phyloP scores from a whole-genome alignment of 2,329 filamentous ascomycete genomes.

The Pseudofabraea citricarpa region DNA sequence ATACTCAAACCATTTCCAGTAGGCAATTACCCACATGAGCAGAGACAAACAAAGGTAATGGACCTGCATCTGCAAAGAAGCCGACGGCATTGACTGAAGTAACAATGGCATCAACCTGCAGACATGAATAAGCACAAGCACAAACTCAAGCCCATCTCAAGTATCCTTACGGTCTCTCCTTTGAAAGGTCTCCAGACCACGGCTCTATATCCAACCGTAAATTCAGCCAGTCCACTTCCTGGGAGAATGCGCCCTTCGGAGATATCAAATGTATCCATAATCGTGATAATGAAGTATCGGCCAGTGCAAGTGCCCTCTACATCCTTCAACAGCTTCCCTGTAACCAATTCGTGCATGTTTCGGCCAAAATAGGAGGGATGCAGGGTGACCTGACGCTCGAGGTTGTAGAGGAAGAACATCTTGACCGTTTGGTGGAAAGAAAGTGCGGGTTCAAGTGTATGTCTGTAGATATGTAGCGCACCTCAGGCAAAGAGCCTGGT shows the following conservation, averaged over 20 bases:
- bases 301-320: constrained; percentile 95
- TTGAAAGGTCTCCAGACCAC: constrained; percentile 98
- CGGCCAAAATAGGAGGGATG: constrained; percentile 97
- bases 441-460: neutral
- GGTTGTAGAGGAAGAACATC: constrained; percentile 99
- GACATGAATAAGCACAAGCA: constrained; percentile 17
- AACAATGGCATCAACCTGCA: constrained; percentile 87
- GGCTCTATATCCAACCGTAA: constrained; percentile 89
- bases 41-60: constrained; percentile 73
- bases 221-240: constrained; percentile 87
- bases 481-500: no score
- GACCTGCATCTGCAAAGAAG: constrained; percentile 83
- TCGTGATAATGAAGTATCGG: constrained; percentile 95
- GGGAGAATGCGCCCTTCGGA: constrained; percentile 90
- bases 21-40: constrained; percentile 19
- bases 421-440: neutral
- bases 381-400: constrained; percentile 89
- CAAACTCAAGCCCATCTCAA: neutral
- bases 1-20: no score
- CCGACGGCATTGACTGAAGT: constrained; percentile 86
- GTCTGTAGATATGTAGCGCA: neutral
- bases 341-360: constrained; percentile 88
- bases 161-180: constrained; percentile 78
- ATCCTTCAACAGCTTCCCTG: constrained; percentile 82
- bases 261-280: constrained; percentile 94